Conservation (phyloP, 768 basidiomycete species). For the Termitomyces sp. region DNA sequence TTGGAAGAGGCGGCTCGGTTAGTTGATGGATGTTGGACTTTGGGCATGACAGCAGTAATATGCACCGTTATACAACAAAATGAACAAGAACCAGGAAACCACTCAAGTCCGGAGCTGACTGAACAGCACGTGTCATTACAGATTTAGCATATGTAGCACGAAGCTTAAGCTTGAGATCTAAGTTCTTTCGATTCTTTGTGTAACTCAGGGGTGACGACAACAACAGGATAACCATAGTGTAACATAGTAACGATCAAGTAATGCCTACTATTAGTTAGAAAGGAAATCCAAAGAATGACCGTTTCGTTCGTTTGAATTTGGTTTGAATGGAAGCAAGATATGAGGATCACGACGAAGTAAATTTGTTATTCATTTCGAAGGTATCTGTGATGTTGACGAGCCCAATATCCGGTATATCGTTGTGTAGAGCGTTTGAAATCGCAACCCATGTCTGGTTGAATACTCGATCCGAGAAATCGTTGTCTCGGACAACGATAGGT, state of each 20-base stretch:
- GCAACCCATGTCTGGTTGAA: conserved; percentile 49
- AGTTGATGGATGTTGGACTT: conserved; percentile 22
- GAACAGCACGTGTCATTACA: conserved; percentile 12
- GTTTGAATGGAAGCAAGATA: conserved; percentile 1
- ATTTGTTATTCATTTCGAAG: conserved; percentile 27
- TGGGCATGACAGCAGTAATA: conserved; percentile 29
- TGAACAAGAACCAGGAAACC: not conserved
- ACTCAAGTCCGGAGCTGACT: not conserved
- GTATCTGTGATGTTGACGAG: conserved; percentile 41
- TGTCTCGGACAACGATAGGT: conserved; percentile 44
- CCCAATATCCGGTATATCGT: conserved; percentile 23
- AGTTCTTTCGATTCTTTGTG: not conserved
- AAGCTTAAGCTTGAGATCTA: not conserved
- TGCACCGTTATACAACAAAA: not conserved
- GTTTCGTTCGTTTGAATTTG: too few relatives aligned
- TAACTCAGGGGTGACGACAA: not conserved
- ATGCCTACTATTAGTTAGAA: not conserved
- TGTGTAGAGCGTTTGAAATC: conserved; percentile 28
- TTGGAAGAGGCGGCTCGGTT: conserved; percentile 21
- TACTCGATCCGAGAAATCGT: conserved; percentile 30
- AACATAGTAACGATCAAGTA: conserved; percentile 4
- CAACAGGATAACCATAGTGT: not conserved
- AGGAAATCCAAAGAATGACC: not conserved
- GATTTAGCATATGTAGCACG: conserved; percentile 7
- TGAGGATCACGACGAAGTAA: conserved; percentile 21